phyloP scores from a whole-genome alignment of 2,329 filamentous ascomycete genomes.

The Hypoxylon sp. region DNA sequence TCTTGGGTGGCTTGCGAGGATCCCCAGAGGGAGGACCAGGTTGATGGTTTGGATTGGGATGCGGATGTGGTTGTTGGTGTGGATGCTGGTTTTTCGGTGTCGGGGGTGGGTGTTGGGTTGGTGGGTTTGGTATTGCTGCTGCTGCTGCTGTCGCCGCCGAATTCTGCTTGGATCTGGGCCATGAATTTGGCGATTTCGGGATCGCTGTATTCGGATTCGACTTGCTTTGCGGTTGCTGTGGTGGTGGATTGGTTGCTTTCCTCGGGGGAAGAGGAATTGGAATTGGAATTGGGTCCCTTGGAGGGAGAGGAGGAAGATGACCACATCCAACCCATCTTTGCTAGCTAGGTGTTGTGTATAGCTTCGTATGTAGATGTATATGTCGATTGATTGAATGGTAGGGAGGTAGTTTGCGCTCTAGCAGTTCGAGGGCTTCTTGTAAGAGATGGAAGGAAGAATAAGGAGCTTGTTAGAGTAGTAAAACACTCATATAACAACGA shows the following conservation, averaged over 20 bases:
- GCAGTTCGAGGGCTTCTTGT: conserved; percentile 1
- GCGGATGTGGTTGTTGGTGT: background rate
- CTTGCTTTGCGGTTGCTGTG: conserved; percentile 15
- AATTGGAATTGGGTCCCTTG: conserved; percentile 38
- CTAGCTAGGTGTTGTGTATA: conserved; percentile 3
- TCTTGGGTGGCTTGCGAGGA: conserved; percentile 24
- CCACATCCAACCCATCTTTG: conserved; percentile 72
- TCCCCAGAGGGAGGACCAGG: conserved; percentile 42
- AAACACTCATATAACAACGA: conserved; percentile 1
- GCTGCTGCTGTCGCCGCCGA: conserved; percentile 26
- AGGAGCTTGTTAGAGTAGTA: background rate
- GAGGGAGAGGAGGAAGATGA: conserved; percentile 49
- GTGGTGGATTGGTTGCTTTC: conserved; percentile 31
- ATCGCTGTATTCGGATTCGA: conserved; percentile 48
- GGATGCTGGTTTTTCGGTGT: conserved; percentile 3
- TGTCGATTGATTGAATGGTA: no score
- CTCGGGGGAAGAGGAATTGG: conserved; percentile 40
- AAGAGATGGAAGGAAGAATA: background rate
- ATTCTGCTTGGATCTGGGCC: conserved; percentile 47
- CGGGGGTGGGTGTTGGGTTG: conserved; percentile 20
- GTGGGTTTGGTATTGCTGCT: conserved; percentile 16
- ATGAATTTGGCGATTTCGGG: conserved; percentile 65
- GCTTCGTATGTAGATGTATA: no score
- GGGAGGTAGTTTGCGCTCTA: background rate
- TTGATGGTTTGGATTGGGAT: background rate